Evolutionary conservation across 305 asterid species (phyloP).

Genomic region (Fraxinus albicans): DNA sequence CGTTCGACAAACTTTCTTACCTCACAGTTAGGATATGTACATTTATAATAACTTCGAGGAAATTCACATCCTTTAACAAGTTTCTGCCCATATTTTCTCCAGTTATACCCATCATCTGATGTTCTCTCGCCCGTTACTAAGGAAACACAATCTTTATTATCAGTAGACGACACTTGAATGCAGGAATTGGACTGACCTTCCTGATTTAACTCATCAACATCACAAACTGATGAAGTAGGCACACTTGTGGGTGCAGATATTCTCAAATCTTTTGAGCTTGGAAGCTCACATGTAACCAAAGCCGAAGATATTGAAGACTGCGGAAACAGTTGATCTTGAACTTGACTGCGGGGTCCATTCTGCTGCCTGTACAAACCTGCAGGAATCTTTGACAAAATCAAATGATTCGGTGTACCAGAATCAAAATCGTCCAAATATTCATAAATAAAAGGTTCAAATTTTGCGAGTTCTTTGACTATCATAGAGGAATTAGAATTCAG

Average conservation of each 20-base stretch:
- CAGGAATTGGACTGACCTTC: conserved; percentile 38
- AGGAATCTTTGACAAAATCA: conserved; percentile 45
- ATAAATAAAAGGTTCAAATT: conserved; percentile 12
- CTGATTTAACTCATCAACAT: conserved; percentile 43
- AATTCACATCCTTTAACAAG: conserved; percentile 98
- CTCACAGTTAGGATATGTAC: conserved; percentile 92
- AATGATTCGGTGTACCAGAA: conserved; percentile 21
- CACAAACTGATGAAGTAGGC: conserved; percentile 42
- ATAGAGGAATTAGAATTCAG: neutral
- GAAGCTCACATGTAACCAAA: conserved; percentile 34
- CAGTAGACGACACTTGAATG: conserved; percentile 51
- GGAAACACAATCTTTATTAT: conserved; percentile 53
- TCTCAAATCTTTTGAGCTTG: conserved; percentile 22
- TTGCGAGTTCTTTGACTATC: neutral
- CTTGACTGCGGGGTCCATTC: conserved; percentile 36
- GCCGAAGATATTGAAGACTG: conserved; percentile 47
- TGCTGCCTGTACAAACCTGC: conserved; percentile 51
- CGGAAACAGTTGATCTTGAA: conserved; percentile 50
- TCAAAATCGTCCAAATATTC: conserved; percentile 7
- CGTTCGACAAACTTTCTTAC: conserved; percentile 95
- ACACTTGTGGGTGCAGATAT: conserved; percentile 35
- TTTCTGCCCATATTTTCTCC: conserved; percentile 99
- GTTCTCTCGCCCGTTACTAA: conserved; percentile 68
- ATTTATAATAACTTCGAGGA: conserved; percentile 96
- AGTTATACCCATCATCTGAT: conserved; percentile 94